Evolutionary conservation across 2,329 filamentous ascomycete genomes (phyloP).

Genomic region (Escovopsis sp.): DNA sequence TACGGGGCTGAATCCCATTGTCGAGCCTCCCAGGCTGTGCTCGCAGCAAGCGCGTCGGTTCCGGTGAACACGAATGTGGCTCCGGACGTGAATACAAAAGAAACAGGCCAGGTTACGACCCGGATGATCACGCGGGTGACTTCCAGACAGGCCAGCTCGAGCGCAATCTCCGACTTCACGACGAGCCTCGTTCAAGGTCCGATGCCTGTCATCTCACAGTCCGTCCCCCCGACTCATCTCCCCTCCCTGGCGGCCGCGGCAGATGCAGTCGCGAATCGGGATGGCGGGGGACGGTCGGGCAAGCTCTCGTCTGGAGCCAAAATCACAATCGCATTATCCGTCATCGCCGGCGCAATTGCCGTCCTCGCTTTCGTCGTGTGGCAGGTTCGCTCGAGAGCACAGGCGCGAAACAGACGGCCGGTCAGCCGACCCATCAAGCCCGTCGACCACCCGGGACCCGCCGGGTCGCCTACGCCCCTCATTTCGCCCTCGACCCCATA

Average conservation of each 20-base stretch:
- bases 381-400: slow-evolving; percentile 18
- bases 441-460: slow-evolving; percentile 11
- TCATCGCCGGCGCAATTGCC: slow-evolving; percentile 23
- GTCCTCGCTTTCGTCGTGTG: slow-evolving; percentile 23
- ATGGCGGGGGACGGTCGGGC: neutral
- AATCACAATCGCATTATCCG: slow-evolving; percentile 30
- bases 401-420: neutral
- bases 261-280: slow-evolving; percentile 1
- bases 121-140: too few species aligned
- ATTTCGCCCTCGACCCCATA: slow-evolving; percentile 23
- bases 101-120: too few species aligned
- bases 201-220: neutral
- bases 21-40: neutral
- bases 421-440: slow-evolving; percentile 8
- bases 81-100: too few species aligned
- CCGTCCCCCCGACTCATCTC: slow-evolving; percentile 7
- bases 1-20: neutral
- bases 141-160: too few species aligned
- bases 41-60: neutral
- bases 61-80: too few species aligned
- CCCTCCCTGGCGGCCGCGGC: slow-evolving; percentile 9
- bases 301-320: slow-evolving; percentile 25
- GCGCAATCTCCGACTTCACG: neutral
- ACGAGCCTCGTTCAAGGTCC: too few species aligned
- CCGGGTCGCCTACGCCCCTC: slow-evolving; percentile 26